Base-by-base conservation (phyloP, 2,329 filamentous ascomycete genomes). In the Mollisia scopiformis region DNA sequence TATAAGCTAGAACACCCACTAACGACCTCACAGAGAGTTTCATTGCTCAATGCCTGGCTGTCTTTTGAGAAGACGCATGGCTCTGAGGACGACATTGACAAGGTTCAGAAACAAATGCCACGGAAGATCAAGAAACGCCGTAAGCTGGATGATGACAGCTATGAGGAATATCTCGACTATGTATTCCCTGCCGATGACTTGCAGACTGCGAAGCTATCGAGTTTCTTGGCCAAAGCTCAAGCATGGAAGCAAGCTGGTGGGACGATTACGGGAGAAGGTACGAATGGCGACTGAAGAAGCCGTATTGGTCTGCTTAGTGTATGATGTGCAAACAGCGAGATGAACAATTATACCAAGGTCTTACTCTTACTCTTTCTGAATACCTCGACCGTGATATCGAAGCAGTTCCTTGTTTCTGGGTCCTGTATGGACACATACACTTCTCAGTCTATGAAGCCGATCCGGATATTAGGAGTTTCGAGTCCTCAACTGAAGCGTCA, bases 91-190 rank as follows among this genome's bases (percentile, higher is more conserved):
- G 91, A 97, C 65, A 82, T 92, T 63, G 90, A 92, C 65, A 88
- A 88, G 71, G 90, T 99, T 65, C 89, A 95, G 77, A 91, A 89
- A 75, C 92, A 96, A 81, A 96, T 98, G 93, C 95, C 95, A 33
- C 86, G 93, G 66, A 88, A 89, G 77, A 91, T 92, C 72, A 98
- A 97, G 88, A 94, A 95, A 83, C 84, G 92, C 72, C 89, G 95
- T 76, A 92, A 88, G 84, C 77, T 97, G 75, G 93, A 96, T 74
- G 94, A 97, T 77, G 93, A 95, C 75, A 88, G 87, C 37, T 97
- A 92, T 80, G 93, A 99, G 82, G 95, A 99, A 79, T 98, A 97
- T 76, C 86, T 95, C 78, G 95, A 98, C 75, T 98, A 96, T 71
- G 86, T 99, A 33, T 99, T 99, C 86, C 95, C 95, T 0, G 93